Evolutionary conservation across 257 asterid species (phyloP).

Genomic region (Solanum acaule): DNA sequence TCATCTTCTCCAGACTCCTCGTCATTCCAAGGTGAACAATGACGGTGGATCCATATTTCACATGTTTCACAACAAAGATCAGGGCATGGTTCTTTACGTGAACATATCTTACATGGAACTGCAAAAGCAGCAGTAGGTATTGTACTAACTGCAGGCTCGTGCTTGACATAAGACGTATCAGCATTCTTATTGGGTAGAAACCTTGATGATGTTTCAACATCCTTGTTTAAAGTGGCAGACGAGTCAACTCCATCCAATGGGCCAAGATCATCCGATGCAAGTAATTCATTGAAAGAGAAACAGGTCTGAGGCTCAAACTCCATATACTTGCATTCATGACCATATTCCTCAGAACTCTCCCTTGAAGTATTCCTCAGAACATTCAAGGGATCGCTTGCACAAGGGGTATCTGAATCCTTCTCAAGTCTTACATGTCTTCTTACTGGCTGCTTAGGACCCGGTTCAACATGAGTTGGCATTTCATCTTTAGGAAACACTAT

Average conservation of each 20-base stretch:
- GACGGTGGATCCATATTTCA: conserved; percentile 45
- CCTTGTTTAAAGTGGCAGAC: conserved; percentile 12
- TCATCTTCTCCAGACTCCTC: conserved; percentile 16
- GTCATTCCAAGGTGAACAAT: conserved; percentile 77
- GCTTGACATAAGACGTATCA: conserved; percentile 14
- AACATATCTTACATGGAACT: conserved; percentile 40
- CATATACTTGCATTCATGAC: conserved; percentile 36
- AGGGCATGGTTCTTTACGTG: conserved; percentile 35
- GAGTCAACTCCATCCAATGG: conserved; percentile 6
- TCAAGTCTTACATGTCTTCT: neutral
- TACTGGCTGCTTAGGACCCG: neutral
- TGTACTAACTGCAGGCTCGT: conserved; percentile 11
- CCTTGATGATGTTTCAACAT: conserved; percentile 14
- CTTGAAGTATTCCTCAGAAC: conserved; percentile 22
- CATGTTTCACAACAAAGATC: conserved; percentile 49
- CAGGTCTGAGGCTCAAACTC: conserved; percentile 87
- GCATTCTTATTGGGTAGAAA: conserved; percentile 21
- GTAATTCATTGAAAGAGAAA: conserved; percentile 65
- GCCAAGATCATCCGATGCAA: conserved; percentile 37
- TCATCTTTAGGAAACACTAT: neutral
- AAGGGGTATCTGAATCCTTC: neutral
- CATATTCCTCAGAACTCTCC: conserved; percentile 26
- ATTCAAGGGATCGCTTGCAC: neutral
- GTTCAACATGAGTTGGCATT: neutral
- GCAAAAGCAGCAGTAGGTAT: conserved; percentile 9